These are phyloP conservation scores for Aspergillus proliferans DNA, from an alignment of 2,329 filamentous ascomycete genomes.

Conservation along the genomic window DNA sequence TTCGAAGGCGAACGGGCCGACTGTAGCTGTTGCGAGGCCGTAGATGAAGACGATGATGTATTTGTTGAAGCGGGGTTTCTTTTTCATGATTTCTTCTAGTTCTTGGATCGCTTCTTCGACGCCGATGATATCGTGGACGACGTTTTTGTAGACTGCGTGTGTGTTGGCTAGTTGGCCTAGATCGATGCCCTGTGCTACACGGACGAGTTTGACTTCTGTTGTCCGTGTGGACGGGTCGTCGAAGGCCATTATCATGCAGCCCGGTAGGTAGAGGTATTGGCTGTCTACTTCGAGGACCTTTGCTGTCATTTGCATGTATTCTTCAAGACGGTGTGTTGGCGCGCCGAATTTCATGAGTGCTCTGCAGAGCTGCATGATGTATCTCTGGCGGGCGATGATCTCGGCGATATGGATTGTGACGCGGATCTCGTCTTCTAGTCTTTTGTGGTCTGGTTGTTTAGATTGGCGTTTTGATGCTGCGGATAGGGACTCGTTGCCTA, in stretches of 20 bases:
- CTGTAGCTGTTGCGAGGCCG: constrained; percentile 67
- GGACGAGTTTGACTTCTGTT: constrained; percentile 42
- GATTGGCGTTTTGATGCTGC: constrained; percentile 22
- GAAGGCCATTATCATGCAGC: constrained; percentile 92
- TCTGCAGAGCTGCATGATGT: constrained; percentile 75
- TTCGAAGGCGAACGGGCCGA: constrained; percentile 74
- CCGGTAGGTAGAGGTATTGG: constrained; percentile 83
- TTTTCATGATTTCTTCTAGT: constrained; percentile 51
- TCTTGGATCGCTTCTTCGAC: constrained; percentile 40
- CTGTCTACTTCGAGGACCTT: constrained; percentile 83
- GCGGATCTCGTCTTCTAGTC: constrained; percentile 45
- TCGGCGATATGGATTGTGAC: constrained; percentile 59
- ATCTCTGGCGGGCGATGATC: constrained; percentile 72
- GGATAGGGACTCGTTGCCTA: constrained; percentile 20
- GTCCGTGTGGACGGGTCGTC: constrained; percentile 47
- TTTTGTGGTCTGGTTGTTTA: constrained; percentile 11
- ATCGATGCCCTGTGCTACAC: constrained; percentile 38
- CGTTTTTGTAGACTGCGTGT: constrained; percentile 44
- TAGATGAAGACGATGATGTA: constrained; percentile 59
- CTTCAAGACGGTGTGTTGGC: constrained; percentile 80
- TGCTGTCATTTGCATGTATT: constrained; percentile 86
- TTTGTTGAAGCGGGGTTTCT: constrained; percentile 49
- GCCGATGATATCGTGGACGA: constrained; percentile 42
- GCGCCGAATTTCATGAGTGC: constrained; percentile 87
- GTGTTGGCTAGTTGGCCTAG: constrained; percentile 39